These are phyloP conservation scores for Neofusicoccum sp. DNA, from an alignment of 2,329 filamentous ascomycete genomes.

Conservation along the genomic window DNA sequence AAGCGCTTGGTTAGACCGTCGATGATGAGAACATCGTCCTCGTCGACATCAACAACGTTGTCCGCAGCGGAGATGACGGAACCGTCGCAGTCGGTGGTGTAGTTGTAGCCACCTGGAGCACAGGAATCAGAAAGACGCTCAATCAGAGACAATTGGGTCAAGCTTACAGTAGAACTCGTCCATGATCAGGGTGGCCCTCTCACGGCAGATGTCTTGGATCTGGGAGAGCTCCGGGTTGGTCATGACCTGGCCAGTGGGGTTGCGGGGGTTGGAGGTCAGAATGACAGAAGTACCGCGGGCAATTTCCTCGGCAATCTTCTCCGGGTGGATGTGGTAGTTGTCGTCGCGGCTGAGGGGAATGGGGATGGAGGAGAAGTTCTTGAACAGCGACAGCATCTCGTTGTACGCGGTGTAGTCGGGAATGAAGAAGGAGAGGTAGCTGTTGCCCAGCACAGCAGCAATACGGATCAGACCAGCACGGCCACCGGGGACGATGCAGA, in stretches of 20 bases:
- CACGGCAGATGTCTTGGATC: conserved; percentile 91
- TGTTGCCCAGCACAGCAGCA: conserved; percentile 88
- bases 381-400: conserved; percentile 94
- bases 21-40: conserved; percentile 82
- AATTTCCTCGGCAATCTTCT: conserved; percentile 92
- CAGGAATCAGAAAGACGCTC: neutral
- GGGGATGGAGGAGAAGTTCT: conserved; percentile 63
- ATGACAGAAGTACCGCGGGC: conserved; percentile 78
- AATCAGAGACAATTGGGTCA: conserved; percentile 40
- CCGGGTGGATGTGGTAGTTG: conserved; percentile 88
- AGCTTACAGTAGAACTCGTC: conserved; percentile 80
- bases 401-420: conserved; percentile 96
- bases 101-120: conserved; percentile 73
- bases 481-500: conserved; percentile 92
- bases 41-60: conserved; percentile 85
- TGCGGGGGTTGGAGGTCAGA: conserved; percentile 91
- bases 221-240: conserved; percentile 81
- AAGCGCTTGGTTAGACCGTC: conserved; percentile 97
- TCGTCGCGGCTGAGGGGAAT: conserved; percentile 78
- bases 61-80: conserved; percentile 85
- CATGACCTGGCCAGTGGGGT: conserved; percentile 89
- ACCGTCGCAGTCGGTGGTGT: conserved; percentile 89
- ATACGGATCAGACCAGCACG: conserved; percentile 92
- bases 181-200: conserved; percentile 87
- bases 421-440: conserved; percentile 91